Evolutionary conservation across 352 stramenopile species (phyloP), one percentile per base, ranked within the genome.

Genomic region (Elongisporangium prolatum): DNA sequence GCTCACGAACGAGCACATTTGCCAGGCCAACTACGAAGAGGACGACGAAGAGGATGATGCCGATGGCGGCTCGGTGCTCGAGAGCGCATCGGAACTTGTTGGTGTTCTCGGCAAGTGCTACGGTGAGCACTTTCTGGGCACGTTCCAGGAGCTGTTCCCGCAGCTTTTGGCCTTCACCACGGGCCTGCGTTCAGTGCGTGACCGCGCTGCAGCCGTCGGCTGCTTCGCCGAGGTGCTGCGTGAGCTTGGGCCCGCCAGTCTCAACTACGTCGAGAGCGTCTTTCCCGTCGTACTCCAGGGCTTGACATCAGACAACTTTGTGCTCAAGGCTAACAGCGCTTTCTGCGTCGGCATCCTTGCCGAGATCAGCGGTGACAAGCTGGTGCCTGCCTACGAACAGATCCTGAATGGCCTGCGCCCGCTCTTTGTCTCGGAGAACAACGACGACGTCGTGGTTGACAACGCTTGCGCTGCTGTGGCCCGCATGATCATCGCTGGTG

Each of bases 151-250:
- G 67, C 89, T 98, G 37, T 89, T 98, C 63, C 89, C 91, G 9
- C 65, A 87, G 47, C 88, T 98, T 61, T 75, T 96, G 60, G 72
- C 84, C 18, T 99, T 97, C 73, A 84, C 89, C 22, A 97, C 96
- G 56, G 89, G 88, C 24, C 88, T 93, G 40, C 84, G 92, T 52
- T 87, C 95, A 17, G 78, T 89, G 48, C 91, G 84, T 59, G 96
- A 98, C 72, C 87, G 95, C 71, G 92, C 91, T 0, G 97, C 97
- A 61, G 93, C 93, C 21, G 85, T 98, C 18, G 95, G 96, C 54
- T 98, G 93, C 77, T 93, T 98, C 54, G 96, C 93, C 21, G 96
- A 98, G 63, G 87, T 99, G 59, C 86, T 97, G 9, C 91, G 95
- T 58, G 96, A 98, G 65, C 61, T 98, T 1, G 88, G 87, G 52